These are phyloP conservation scores for Gremmenia infestans DNA, from an alignment of 2,329 filamentous ascomycete genomes.

Conservation along the genomic window DNA sequence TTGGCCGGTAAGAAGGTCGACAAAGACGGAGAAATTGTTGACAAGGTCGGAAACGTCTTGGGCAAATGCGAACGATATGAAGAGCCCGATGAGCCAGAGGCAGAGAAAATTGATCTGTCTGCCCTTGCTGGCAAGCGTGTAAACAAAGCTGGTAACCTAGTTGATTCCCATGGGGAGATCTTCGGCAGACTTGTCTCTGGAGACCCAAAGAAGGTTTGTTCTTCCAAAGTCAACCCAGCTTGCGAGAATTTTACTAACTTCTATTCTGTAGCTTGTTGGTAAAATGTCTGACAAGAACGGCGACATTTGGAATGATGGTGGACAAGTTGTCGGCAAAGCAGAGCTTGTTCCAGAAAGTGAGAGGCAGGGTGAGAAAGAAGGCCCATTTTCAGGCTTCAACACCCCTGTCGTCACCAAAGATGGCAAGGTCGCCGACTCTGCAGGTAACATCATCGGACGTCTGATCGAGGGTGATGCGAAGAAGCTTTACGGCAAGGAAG, in stretches of 20 bases:
- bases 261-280: constrained; percentile 44
- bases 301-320: constrained; percentile 67
- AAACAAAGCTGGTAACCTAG: constrained; percentile 63
- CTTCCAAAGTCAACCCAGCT: too few species aligned
- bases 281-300: constrained; percentile 69
- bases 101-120: constrained; percentile 49
- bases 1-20: constrained; percentile 63
- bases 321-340: constrained; percentile 62
- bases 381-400: constrained; percentile 62
- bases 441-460: constrained; percentile 67
- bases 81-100: constrained; percentile 41
- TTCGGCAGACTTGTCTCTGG: constrained; percentile 65
- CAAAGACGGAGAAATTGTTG: constrained; percentile 63
- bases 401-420: constrained; percentile 64
- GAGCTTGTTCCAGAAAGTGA: constrained; percentile 65
- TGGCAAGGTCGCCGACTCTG: constrained; percentile 59
- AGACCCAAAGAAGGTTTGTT: constrained; percentile 44
- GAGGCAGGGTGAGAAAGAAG: constrained; percentile 57
- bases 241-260: background rate
- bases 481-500: constrained; percentile 64
- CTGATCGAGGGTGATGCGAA: constrained; percentile 68
- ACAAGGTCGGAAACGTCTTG: constrained; percentile 61
- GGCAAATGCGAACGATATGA: constrained; percentile 67
- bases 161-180: constrained; percentile 49
- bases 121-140: constrained; percentile 64